phyloP scores from a whole-genome alignment of 164 flowering plant species.

The Platanus orientalis region DNA sequence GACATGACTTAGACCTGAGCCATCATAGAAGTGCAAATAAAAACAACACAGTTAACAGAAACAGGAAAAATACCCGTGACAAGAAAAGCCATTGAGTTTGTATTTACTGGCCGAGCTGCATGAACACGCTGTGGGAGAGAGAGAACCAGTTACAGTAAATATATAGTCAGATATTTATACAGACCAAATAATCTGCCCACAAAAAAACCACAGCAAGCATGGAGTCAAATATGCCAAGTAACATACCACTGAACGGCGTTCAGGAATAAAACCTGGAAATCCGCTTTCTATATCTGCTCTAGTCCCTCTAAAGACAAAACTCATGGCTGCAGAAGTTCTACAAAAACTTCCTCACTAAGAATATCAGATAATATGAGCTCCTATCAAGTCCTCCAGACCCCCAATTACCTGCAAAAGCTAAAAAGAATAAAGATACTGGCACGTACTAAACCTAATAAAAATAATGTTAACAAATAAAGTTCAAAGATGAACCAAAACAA shows the following conservation, averaged over 20 bases:
- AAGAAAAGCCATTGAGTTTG: slow-evolving; percentile 79
- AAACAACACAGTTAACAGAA: not conserved
- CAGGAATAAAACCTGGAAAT: slow-evolving; percentile 66
- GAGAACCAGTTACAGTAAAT: slow-evolving; percentile 4
- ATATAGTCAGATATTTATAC: not conserved
- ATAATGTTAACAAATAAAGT: not conserved
- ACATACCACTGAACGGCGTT: slow-evolving; percentile 68
- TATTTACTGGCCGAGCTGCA: slow-evolving; percentile 62
- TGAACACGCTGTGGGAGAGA: slow-evolving; percentile 61
- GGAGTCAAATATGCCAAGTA: not conserved
- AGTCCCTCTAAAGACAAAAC: slow-evolving; percentile 72
- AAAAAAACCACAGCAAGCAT: not conserved
- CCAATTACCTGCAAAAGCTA: not conserved
- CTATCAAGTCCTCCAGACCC: not conserved
- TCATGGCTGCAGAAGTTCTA: slow-evolving; percentile 38
- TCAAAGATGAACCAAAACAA: not conserved
- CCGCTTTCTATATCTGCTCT: slow-evolving; percentile 76
- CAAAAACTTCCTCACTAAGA: not conserved
- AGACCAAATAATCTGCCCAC: not conserved
- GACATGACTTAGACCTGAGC: not conserved
- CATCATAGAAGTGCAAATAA: not conserved
- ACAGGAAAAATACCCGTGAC: slow-evolving; percentile 54
- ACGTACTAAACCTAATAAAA: not conserved
- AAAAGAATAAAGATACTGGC: not conserved
- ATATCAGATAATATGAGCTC: not conserved